Base-by-base conservation (phyloP, 1,284 basidiomycete species). In the Omphalotus olearius region DNA sequence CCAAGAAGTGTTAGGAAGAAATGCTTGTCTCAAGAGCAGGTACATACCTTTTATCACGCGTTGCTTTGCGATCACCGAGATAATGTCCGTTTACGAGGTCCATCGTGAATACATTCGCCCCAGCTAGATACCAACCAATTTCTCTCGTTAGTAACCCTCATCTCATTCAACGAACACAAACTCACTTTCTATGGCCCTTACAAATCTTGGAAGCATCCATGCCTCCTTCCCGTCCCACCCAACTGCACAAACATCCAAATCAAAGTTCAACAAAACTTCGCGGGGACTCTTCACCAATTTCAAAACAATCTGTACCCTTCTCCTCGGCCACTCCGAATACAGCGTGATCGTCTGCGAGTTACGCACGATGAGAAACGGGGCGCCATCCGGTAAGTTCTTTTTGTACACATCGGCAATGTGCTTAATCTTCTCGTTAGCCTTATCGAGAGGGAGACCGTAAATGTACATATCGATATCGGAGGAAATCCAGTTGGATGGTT, bases 391-490 rank as follows among this genome's bases (percentile, higher is more conserved):
- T 4, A 58, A 50, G 37, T 60, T 60, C 11, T 45, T 28, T 26
- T 51, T 28, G 30, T 57, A 58, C 0, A 55, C 51, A 0, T 54
- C 52, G 10, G 53, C 56, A 14, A 57, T 42, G 26, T 58, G 55
- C 33, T 48, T 17, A 16, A 58, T 52, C 40, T 60, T 58, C n/a
- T 53, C 30, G 41, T 56, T 58, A 0, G 59, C 59, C 11, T 39
- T 42, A 0, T 44, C 37, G 1, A 52, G 38, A 2, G 46, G 45
- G 1, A 60, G 36, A 4, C 57, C 59, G 20, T 60, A 51, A 26
- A 60, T 53, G 23, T 60, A 60, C 14, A 60, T 20, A 40, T 60
- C 56, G 20, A 60, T 54, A 40, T 60, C 57, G 17, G 59, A 60
- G 11, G 57, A 52, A 3, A 30, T 26, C 59, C 56, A 58, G 18